Base-by-base conservation (phyloP, 164 flowering plant species). In the Pachysandra terminalis region DNA sequence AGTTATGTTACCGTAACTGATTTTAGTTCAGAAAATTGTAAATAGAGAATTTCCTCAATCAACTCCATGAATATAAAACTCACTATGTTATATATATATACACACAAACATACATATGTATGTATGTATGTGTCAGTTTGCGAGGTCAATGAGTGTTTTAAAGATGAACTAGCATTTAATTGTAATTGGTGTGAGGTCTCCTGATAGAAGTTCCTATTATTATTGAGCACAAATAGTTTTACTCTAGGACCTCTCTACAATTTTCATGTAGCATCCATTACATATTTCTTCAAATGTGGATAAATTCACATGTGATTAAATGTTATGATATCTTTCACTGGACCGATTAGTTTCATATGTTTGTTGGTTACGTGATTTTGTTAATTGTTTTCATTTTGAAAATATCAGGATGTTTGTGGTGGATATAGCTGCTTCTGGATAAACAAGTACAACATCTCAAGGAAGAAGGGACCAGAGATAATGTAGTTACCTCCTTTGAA, bases 341-440 rank as follows among this genome's bases (percentile, higher is more conserved):
- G 58, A 41, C 19, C n/a, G 49, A 55, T 52, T 61, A 54, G 7
- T 12, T n/a, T 56, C 19, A 48, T 27, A 12, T 56, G 27, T n/a
- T 53, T 62, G 45, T 57, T 68, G 10, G 63, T 60, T 21, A 19
- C 41, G 22, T 57, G 21, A 37, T 60, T 53, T 37, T 55, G 37
- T 41, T 79, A 21, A 69, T 59, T 52, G 12, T 73, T 57, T 72
- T 40, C 19, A 35, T 48, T 72, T 41, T 71, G n/a, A 26, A n/a
- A 60, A 61, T 74, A 40, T 67, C 83, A 93, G 97, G 94, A 82
- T 73, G 81, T 71, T 71, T 93, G 97, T 71, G 86, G 86, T 49
- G 98, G 96, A 63, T 49, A 53, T 25, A 86, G 87, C 77, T 93
- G 98, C 85, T 93, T 91, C 71, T 74, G 78, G 80, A 84, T 93